Conservation (phyloP, 2,329 filamentous ascomycete genomes). For the Geosmithia putterillii region DNA sequence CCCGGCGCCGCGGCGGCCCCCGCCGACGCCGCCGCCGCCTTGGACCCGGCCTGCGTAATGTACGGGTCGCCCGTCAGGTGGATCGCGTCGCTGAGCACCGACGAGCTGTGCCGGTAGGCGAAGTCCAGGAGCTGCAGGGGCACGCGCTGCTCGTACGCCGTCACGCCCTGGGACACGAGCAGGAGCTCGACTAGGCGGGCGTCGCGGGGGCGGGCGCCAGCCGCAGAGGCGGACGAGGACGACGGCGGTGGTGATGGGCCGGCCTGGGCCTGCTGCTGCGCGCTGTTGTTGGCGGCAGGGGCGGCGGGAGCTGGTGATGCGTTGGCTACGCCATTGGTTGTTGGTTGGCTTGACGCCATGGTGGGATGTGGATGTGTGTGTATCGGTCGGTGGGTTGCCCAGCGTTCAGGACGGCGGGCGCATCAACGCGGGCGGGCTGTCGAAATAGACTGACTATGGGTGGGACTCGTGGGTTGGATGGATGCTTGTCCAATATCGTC, state of each 20-base stretch:
- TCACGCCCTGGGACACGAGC: conserved; percentile 66
- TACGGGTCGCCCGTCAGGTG: conserved; percentile 60
- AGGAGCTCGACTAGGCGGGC: conserved; percentile 69
- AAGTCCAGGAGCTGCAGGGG: conserved; percentile 77
- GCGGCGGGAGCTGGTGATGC: conserved; percentile 17
- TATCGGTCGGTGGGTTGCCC: neutral
- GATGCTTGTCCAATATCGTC: too few relatives aligned
- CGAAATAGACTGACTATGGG: neutral
- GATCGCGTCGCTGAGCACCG: conserved; percentile 58
- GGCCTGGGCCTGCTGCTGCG: conserved; percentile 8
- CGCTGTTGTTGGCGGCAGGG: conserved; percentile 9
- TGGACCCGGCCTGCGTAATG: conserved; percentile 40
- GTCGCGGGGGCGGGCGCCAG: conserved; percentile 57
- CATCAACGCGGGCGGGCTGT: neutral
- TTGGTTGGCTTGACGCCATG: conserved; percentile 27
- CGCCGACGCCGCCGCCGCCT: conserved; percentile 35
- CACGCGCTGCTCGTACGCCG: conserved; percentile 70
- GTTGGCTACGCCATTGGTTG: conserved; percentile 40
- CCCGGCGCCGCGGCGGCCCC: conserved; percentile 33
- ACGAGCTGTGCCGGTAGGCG: conserved; percentile 69
- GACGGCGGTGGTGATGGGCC: conserved; percentile 11
- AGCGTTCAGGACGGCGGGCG: neutral
- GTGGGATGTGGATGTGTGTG: neutral
- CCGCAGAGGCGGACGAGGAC: conserved; percentile 18
- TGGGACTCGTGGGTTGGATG: neutral